Evolutionary conservation across 495 filamentous ascomycete genomes (phyloP).

Genomic region (Parachaetomium inaequale): DNA sequence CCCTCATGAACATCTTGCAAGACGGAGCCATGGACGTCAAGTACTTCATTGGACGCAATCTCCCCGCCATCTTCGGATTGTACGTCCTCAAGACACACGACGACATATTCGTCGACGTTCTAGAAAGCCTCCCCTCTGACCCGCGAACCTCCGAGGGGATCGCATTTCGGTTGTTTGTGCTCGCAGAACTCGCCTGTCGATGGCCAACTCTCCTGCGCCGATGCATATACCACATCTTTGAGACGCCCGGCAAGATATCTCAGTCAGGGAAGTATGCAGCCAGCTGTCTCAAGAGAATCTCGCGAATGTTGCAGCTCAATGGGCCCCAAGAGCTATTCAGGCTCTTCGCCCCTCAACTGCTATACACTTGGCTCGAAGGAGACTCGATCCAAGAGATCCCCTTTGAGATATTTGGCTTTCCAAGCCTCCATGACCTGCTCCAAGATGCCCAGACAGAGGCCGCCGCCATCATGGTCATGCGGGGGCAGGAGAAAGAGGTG

Average conservation of each 20-base stretch:
- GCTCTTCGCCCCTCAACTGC: slow-evolving; percentile 87
- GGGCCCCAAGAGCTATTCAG: slow-evolving; percentile 67
- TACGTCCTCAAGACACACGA: slow-evolving; percentile 78
- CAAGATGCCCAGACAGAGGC: slow-evolving; percentile 72
- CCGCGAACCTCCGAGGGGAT: slow-evolving; percentile 74
- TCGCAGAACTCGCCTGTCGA: slow-evolving; percentile 67
- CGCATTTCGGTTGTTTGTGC: slow-evolving; percentile 71
- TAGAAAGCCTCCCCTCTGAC: slow-evolving; percentile 68
- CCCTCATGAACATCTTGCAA: slow-evolving; percentile 67
- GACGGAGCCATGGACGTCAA: slow-evolving; percentile 68
- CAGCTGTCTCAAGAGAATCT: slow-evolving; percentile 63
- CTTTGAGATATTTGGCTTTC: slow-evolving; percentile 77
- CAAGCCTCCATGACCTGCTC: slow-evolving; percentile 63
- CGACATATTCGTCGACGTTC: slow-evolving; percentile 71
- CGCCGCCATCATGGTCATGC: slow-evolving; percentile 80
- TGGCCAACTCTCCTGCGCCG: slow-evolving; percentile 81
- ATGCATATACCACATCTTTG: slow-evolving; percentile 88
- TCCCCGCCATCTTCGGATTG: slow-evolving; percentile 74
- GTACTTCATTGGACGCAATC: slow-evolving; percentile 61
- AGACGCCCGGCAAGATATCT: slow-evolving; percentile 69
- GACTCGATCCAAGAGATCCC: slow-evolving; percentile 66
- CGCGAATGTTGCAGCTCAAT: slow-evolving; percentile 58
- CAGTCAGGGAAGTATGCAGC: slow-evolving; percentile 63
- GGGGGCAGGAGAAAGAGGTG: slow-evolving; percentile 61
- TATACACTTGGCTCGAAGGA: slow-evolving; percentile 82